Percentiles rank a stretch among this genome's conserved stretches.
Conservation (phyloP, 805 yeast species). For the Dipodascus geniculatus region DNA sequence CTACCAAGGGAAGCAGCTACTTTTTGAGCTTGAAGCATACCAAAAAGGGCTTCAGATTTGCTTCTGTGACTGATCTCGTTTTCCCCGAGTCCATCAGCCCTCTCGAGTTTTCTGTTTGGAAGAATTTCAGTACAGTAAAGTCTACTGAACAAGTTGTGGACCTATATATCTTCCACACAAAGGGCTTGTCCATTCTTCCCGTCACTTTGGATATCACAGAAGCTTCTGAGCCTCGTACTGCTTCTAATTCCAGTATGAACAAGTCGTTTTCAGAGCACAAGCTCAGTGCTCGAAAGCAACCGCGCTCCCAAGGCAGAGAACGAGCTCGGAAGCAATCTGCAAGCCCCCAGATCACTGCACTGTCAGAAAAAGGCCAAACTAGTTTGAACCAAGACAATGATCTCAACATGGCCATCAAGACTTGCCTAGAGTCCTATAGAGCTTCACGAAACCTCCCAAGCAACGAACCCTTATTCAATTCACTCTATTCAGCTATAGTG, state of each 20-base stretch:
- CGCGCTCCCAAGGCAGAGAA: not conserved
- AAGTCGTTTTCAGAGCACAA: too few species aligned
- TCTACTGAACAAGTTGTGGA: slow-evolving; percentile 5
- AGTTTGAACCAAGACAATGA: not conserved
- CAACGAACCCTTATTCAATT: not conserved
- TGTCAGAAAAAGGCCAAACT: not conserved
- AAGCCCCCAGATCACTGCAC: not conserved
- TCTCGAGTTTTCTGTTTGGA: not conserved
- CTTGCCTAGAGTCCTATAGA: not conserved
- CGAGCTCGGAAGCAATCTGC: not conserved
- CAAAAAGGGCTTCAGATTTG: not conserved
- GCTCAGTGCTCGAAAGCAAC: too few species aligned
- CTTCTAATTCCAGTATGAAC: not conserved
- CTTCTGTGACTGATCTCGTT: not conserved
- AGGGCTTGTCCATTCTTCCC: slow-evolving; percentile 12
- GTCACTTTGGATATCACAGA: slow-evolving; percentile 7
- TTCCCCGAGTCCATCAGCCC: not conserved
- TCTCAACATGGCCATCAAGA: not conserved
- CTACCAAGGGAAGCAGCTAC: not conserved
- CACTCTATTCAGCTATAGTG: not conserved
- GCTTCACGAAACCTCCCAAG: not conserved
- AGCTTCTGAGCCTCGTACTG: not conserved
- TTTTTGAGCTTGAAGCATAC: not conserved
- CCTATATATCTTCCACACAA: slow-evolving; percentile 12
- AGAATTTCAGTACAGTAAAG: not conserved